phyloP scores from a whole-genome alignment of 139 green algal species.

The Volvox reticuliferus region DNA sequence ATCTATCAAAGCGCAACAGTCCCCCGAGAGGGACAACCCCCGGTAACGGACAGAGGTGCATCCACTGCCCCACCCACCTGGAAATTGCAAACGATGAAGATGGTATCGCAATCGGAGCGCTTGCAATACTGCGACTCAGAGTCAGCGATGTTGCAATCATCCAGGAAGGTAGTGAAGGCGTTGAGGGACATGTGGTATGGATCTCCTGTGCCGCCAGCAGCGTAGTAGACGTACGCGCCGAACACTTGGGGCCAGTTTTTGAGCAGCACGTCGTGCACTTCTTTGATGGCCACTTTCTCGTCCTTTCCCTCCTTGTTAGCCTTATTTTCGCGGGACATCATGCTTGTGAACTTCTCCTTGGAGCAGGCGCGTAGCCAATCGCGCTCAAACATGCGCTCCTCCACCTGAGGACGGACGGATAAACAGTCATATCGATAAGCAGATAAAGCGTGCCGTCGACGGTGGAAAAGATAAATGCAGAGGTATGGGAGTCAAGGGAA shows the following conservation, averaged over 20 bases:
- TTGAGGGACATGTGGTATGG: slow-evolving; percentile 84
- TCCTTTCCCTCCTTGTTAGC: slow-evolving; percentile 67
- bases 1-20: too few species aligned
- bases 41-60: background rate
- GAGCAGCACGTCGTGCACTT: slow-evolving; percentile 74
- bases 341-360: slow-evolving; percentile 86
- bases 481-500: too few species aligned
- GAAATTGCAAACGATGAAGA: slow-evolving; percentile 90
- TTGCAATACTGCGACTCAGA: slow-evolving; percentile 75
- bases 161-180: slow-evolving; percentile 73
- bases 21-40: too few species aligned
- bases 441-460: too few species aligned
- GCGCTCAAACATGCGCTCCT: slow-evolving; percentile 80
- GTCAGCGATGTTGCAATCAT: slow-evolving; percentile 82
- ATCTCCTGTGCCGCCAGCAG: slow-evolving; percentile 67
- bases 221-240: slow-evolving; percentile 76
- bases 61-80: slow-evolving; percentile 32
- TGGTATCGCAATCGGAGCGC: slow-evolving; percentile 85
- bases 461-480: too few species aligned
- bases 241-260: slow-evolving; percentile 72
- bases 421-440: too few species aligned
- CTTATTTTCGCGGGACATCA: slow-evolving; percentile 79
- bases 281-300: slow-evolving; percentile 72
- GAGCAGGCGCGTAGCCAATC: slow-evolving; percentile 73
- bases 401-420: slow-evolving; percentile 40